phyloP scores from a whole-genome alignment of 177 flowering plant species.

The Vitis hybrid region DNA sequence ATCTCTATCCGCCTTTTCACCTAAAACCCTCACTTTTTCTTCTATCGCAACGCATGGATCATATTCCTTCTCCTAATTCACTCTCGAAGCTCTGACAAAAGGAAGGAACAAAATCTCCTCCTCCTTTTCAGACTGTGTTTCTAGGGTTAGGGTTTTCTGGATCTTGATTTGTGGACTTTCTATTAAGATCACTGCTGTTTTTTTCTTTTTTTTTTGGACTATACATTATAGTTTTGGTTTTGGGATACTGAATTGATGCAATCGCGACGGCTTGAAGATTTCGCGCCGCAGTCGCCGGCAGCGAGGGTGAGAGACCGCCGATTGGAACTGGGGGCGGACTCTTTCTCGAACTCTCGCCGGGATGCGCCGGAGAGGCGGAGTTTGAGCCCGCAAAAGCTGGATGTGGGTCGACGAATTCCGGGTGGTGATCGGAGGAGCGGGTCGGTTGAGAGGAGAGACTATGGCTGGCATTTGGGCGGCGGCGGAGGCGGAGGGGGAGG shows the following conservation, averaged over 20 bases:
- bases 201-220: no score
- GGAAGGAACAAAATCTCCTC: no score
- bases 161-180: no score
- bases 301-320: constrained; percentile 13
- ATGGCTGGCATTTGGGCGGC: constrained; percentile 27
- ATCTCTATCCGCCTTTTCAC: no score
- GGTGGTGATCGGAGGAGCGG: constrained; percentile 18
- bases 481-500: constrained; percentile 22
- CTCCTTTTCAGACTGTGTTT: no score
- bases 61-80: no score
- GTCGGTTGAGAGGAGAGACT: constrained; percentile 38
- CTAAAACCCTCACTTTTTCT: no score
- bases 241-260: constrained; percentile 20
- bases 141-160: no score
- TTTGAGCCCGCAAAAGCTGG: constrained; percentile 25
- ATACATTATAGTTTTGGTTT: background rate
- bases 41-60: no score
- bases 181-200: no score
- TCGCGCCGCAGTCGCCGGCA: constrained; percentile 15
- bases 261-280: constrained; percentile 19
- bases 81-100: no score
- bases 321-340: constrained; percentile 11
- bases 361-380: constrained; percentile 15
- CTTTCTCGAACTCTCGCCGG: constrained; percentile 5
- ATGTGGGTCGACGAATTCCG: constrained; percentile 16